Conservation (phyloP, 2,329 filamentous ascomycete genomes). For the Ascomycota sp. region DNA sequence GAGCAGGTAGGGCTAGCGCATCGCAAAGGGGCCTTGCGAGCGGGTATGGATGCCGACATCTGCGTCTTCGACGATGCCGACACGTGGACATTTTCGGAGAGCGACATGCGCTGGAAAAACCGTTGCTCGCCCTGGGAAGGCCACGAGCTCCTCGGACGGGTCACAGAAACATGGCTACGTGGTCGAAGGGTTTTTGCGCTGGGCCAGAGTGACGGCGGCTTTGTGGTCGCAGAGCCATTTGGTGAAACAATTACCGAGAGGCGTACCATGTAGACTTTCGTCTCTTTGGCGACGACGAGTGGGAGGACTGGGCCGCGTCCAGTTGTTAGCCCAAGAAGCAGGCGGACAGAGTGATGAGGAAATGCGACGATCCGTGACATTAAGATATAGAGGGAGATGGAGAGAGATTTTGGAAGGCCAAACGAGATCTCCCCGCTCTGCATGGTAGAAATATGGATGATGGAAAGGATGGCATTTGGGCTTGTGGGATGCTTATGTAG, state of each 20-base stretch:
- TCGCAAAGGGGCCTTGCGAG: constrained; percentile 56
- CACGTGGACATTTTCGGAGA: constrained; percentile 50
- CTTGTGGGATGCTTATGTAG: no score
- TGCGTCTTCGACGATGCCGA: constrained; percentile 79
- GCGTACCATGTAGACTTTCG: constrained; percentile 16
- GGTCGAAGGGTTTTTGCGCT: constrained; percentile 56
- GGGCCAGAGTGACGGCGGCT: constrained; percentile 29
- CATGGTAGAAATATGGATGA: background rate
- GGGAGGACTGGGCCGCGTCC: no score
- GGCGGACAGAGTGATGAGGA: no score
- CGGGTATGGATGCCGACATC: constrained; percentile 71
- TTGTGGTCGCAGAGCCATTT: constrained; percentile 24
- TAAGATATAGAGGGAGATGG: background rate
- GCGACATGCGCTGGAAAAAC: constrained; percentile 87
- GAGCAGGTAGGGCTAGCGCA: constrained; percentile 68
- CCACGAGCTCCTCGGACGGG: constrained; percentile 54
- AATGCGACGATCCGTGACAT: background rate
- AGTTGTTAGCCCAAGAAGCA: no score
- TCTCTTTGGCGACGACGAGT: background rate
- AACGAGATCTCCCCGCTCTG: background rate
- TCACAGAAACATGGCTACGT: constrained; percentile 69
- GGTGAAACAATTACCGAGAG: constrained; percentile 41
- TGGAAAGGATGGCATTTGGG: no score
- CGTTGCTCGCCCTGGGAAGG: constrained; percentile 83
- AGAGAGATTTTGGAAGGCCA: background rate